These are phyloP conservation scores for Sclerospora graminicola DNA, from an alignment of 352 stramenopile species.

Conservation along the genomic window DNA sequence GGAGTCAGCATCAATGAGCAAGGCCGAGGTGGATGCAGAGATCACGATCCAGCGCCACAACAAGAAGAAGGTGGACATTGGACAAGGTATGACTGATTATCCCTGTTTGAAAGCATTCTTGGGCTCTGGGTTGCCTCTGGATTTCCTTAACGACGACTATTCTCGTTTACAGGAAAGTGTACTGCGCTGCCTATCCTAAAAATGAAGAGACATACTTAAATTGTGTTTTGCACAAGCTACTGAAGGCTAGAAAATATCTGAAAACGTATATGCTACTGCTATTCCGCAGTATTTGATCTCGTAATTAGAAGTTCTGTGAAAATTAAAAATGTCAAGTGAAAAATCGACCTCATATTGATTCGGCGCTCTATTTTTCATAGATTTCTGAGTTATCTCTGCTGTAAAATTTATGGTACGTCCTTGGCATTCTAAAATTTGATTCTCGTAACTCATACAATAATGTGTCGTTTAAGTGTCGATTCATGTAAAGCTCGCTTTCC, in stretches of 20 bases:
- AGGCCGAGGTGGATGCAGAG: too few species aligned
- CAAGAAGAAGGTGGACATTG: too few species aligned
- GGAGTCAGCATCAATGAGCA: too few species aligned
- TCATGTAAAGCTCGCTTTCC: conserved; percentile 40
- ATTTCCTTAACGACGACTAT: too few species aligned
- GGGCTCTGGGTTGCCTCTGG: too few species aligned
- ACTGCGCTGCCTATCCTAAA: too few species aligned
- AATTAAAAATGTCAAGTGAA: conserved; percentile 19
- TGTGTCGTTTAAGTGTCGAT: too few species aligned
- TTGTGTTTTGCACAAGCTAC: conserved; percentile 16
- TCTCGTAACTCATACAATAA: not conserved
- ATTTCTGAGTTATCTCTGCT: conserved; percentile 20
- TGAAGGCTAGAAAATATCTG: conserved; percentile 51
- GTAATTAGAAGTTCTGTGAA: conserved; percentile 27
- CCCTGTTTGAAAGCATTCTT: too few species aligned
- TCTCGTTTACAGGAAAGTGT: too few species aligned
- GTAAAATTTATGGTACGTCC: conserved; percentile 37
- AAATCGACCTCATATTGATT: not conserved
- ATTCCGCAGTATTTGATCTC: conserved; percentile 27
- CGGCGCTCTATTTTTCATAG: too few species aligned
- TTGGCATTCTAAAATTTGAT: not conserved
- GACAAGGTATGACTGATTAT: too few species aligned
- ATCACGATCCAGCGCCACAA: too few species aligned
- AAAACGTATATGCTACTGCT: conserved; percentile 34
- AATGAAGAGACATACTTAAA: not conserved